Conservation (phyloP, 768 basidiomycete species). For the Rhizopogon vesiculosus region DNA sequence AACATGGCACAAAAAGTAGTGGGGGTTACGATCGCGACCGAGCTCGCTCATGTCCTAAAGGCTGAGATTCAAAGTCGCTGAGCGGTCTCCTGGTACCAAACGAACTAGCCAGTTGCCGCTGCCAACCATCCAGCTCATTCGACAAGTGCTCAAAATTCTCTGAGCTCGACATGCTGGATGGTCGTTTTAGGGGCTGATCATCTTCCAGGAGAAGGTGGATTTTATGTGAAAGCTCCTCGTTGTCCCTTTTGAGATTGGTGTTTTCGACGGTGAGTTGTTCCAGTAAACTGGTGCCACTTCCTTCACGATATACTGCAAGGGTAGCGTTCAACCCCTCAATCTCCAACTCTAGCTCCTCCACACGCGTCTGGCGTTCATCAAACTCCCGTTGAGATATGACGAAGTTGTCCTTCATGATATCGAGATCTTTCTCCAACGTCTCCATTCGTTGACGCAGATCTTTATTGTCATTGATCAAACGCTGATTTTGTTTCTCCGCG, state of each 20-base stretch:
- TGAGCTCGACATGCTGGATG: slow-evolving; percentile 74
- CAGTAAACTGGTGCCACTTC: slow-evolving; percentile 69
- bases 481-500: slow-evolving; percentile 70
- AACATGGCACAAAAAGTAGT: slow-evolving; percentile 6
- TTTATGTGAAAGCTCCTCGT: slow-evolving; percentile 88
- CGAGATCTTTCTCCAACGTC: slow-evolving; percentile 70
- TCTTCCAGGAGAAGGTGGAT: slow-evolving; percentile 86
- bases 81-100: slow-evolving; percentile 70
- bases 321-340: slow-evolving; percentile 72
- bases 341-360: slow-evolving; percentile 79
- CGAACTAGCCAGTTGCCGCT: slow-evolving; percentile 75
- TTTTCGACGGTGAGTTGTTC: slow-evolving; percentile 86
- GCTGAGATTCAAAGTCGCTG: slow-evolving; percentile 65
- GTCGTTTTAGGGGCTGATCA: slow-evolving; percentile 72
- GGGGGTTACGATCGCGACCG: slow-evolving; percentile 47
- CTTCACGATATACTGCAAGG: slow-evolving; percentile 68
- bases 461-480: slow-evolving; percentile 68
- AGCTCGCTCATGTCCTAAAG: slow-evolving; percentile 50
- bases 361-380: slow-evolving; percentile 68
- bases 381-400: slow-evolving; percentile 72
- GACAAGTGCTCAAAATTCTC: slow-evolving; percentile 82
- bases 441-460: slow-evolving; percentile 73
- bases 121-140: slow-evolving; percentile 83
- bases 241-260: slow-evolving; percentile 72
- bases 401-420: slow-evolving; percentile 64